phyloP scores from a whole-genome alignment of 2,329 filamentous ascomycete genomes.

The Epichloe elymi region DNA sequence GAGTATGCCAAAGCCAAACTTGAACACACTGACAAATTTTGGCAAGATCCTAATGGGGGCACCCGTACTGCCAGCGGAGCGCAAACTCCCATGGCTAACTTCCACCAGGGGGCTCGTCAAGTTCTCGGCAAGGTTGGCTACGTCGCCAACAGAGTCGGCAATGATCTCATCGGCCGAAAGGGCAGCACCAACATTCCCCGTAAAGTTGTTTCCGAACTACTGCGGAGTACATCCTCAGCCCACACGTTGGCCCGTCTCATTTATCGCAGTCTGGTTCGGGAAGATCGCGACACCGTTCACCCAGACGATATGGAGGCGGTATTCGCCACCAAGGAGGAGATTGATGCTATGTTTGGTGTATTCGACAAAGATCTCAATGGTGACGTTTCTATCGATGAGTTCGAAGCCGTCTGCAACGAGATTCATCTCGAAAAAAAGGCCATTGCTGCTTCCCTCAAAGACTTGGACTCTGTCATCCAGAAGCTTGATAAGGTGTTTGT shows the following conservation, averaged over 20 bases:
- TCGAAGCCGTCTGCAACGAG: slow-evolving; percentile 86
- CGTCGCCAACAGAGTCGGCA: slow-evolving; percentile 72
- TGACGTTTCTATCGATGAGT: slow-evolving; percentile 89
- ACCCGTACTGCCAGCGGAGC: slow-evolving; percentile 39
- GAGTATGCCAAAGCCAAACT: slow-evolving; percentile 67
- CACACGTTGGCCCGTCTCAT: slow-evolving; percentile 78
- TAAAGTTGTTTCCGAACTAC: slow-evolving; percentile 69
- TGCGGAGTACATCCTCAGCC: slow-evolving; percentile 58
- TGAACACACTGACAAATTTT: slow-evolving; percentile 37
- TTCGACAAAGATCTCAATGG: slow-evolving; percentile 96
- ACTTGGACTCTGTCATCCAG: slow-evolving; percentile 82
- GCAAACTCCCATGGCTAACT: slow-evolving; percentile 60
- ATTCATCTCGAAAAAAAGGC: slow-evolving; percentile 91
- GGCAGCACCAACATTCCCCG: slow-evolving; percentile 63
- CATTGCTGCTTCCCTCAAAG: slow-evolving; percentile 87
- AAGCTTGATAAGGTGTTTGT: slow-evolving; percentile 84
- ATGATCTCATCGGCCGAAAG: slow-evolving; percentile 76
- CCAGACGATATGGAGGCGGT: slow-evolving; percentile 66
- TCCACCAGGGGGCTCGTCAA: slow-evolving; percentile 63
- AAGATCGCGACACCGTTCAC: slow-evolving; percentile 62
- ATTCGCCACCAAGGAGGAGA: slow-evolving; percentile 74
- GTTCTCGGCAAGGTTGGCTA: slow-evolving; percentile 72
- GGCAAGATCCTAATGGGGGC: slow-evolving; percentile 24
- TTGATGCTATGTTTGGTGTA: slow-evolving; percentile 76
- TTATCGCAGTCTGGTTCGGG: slow-evolving; percentile 72